phyloP scores from a whole-genome alignment of 768 basidiomycete species.

The Daedaleopsis sinensis region DNA sequence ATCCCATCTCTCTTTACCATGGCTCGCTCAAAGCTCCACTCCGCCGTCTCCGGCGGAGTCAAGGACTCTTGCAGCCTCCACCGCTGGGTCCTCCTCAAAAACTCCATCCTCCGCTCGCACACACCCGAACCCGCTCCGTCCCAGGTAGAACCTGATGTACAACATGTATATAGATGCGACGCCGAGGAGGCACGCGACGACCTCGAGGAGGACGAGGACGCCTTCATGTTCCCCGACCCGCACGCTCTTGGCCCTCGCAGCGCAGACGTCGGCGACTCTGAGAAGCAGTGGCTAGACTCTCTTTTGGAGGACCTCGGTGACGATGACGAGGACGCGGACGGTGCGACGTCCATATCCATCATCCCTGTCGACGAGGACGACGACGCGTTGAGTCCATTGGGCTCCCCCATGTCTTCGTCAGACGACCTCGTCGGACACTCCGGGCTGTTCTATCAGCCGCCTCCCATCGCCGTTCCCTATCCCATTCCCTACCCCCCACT shows the following conservation, averaged over 20 bases:
- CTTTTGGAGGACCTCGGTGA: conserved; percentile 74
- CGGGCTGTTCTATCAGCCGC: conserved; percentile 44
- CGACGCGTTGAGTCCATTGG: conserved; percentile 56
- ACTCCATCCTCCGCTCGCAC: conserved; percentile 66
- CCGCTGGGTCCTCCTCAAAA: conserved; percentile 89
- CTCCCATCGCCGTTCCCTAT: conserved; percentile 54
- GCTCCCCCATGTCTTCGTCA: conserved; percentile 76
- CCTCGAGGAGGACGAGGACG: conserved; percentile 60
- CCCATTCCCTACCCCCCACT: conserved; percentile 70
- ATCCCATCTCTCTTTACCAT: conserved; percentile 56
- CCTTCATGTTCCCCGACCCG: conserved; percentile 84
- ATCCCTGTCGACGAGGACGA: conserved; percentile 61
- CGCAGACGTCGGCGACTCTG: conserved; percentile 50
- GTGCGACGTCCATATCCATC: conserved; percentile 34
- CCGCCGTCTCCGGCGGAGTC: conserved; percentile 52
- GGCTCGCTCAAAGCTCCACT: conserved; percentile 75
- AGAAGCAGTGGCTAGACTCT: conserved; percentile 84
- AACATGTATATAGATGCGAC: conserved; percentile 40
- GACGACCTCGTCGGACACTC: conserved; percentile 68
- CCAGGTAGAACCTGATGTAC: conserved; percentile 30
- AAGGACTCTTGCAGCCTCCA: conserved; percentile 78
- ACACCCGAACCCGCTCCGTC: conserved; percentile 34
- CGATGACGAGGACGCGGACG: conserved; percentile 57
- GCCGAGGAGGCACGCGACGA: conserved; percentile 52
- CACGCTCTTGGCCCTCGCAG: conserved; percentile 51